Evolutionary conservation across 495 filamentous ascomycete genomes (phyloP), one percentile per base, ranked within the genome.

Genomic region (Penicillium subrubescens): DNA sequence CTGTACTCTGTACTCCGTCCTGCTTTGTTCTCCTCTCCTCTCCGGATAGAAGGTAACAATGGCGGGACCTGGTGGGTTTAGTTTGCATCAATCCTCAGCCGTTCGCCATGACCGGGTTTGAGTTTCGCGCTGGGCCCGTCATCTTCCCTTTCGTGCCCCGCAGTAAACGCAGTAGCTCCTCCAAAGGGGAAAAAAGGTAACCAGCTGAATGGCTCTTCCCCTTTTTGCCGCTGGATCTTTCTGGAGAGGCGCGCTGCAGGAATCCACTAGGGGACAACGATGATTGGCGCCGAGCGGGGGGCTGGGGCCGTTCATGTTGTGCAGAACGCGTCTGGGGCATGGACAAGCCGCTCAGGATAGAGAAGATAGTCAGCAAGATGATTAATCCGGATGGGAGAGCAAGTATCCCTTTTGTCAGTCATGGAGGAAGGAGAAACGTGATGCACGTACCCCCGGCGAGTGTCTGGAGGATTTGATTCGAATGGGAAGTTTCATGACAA

Each of bases 281-380:
- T 68, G 65, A 73, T 71, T 72, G 69, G 68, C 58, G 68, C 73
- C 64, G 73, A 73, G 71, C 57, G 63, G 62, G 63, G 62, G 53
- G 53, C 52, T 25, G 41, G 59, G 57, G 69, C 64, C 63, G 60
- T 54, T 68, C 70, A 76, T 76, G 75, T 78, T 73, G 73, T 76
- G 77, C 77, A 75, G 73, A 73, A 61, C 64, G 61, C 66, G 71
- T 59, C 56, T 71, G 66, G 60, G 70, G 55, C 52, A 8, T 8
- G 8, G 29, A 27, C 31, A 33, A 33, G 31, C 31, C 31, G 31
- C 31, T 8, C 5, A 14, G 25, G 25, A 51, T 4, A 15, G 4
- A 31, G 25, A 52, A 15, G 5, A 31, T 5, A n/a, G 14, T 52
- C 15, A 8, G 25, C 23, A 6, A 29, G 8, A 17, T 35, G 31